Evolutionary conservation across 2,329 filamentous ascomycete genomes (phyloP).

Genomic region (Fusarium coicis): DNA sequence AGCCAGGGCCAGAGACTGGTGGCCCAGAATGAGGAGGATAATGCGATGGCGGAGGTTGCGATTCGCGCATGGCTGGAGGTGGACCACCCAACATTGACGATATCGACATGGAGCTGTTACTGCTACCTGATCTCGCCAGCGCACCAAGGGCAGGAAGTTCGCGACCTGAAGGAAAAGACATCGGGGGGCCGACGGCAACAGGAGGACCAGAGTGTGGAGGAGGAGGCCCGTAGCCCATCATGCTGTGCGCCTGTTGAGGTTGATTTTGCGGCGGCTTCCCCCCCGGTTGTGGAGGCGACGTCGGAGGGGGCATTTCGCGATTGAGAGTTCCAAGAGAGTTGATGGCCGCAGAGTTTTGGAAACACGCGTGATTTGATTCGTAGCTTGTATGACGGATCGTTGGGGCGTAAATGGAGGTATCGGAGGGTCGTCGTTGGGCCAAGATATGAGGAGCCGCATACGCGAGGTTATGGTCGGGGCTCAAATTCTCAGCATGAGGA

Average conservation of each 20-base stretch:
- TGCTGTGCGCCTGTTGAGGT: constrained; percentile 48
- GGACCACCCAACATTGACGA: constrained; percentile 69
- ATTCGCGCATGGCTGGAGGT: constrained; percentile 56
- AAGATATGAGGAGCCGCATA: constrained; percentile 47
- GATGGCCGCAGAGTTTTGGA: constrained; percentile 58
- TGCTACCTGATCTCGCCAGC: constrained; percentile 58
- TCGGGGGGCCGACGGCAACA: constrained; percentile 56
- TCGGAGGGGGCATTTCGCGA: constrained; percentile 59
- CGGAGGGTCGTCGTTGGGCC: constrained; percentile 53
- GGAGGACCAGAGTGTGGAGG: constrained; percentile 56
- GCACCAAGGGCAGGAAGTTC: constrained; percentile 64
- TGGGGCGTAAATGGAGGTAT: constrained; percentile 56
- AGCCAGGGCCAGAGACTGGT: constrained; percentile 57
- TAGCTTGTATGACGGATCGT: constrained; percentile 46
- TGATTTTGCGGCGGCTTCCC: constrained; percentile 44
- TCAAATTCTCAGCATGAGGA: constrained; percentile 37
- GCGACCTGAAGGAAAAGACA: constrained; percentile 60
- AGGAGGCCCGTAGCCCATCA: constrained; percentile 56
- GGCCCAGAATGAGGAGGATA: constrained; percentile 56
- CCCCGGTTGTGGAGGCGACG: constrained; percentile 56
- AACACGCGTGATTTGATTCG: constrained; percentile 53
- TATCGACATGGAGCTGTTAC: constrained; percentile 69
- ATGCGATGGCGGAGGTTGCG: constrained; percentile 52
- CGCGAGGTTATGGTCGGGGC: constrained; percentile 42
- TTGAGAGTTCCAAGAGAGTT: constrained; percentile 50